These are phyloP conservation scores for Citrus medica DNA, from an alignment of 345 rosid species.

Conservation along the genomic window DNA sequence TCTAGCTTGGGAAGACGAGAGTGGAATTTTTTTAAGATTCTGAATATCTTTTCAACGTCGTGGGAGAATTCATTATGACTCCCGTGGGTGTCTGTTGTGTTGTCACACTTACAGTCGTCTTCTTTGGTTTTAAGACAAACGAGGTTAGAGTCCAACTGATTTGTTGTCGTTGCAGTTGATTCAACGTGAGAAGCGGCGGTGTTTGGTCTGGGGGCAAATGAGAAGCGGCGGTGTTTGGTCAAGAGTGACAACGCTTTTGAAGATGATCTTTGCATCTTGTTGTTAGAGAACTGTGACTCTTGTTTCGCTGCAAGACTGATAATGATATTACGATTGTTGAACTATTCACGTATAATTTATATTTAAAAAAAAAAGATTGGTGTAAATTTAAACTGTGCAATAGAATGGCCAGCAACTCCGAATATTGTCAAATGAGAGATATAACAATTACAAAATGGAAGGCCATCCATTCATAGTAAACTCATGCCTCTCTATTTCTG, in stretches of 20 bases:
- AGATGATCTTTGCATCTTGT: conserved; percentile 15
- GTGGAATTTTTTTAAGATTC: conserved; percentile 67
- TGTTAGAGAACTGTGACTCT: background rate
- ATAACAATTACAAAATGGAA: no score
- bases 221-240: conserved; percentile 1
- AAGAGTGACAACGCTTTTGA: conserved; percentile 12
- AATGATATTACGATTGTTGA: no score
- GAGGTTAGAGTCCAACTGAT: conserved; percentile 29
- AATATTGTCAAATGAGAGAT: no score
- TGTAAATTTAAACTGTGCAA: no score
- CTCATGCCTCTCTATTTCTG: no score
- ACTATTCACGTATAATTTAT: no score
- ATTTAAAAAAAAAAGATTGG: no score
- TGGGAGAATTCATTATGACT: conserved; percentile 53
- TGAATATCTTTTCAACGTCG: conserved; percentile 81
- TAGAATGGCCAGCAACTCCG: no score
- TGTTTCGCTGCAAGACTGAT: background rate
- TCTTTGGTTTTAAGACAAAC: conserved; percentile 38
- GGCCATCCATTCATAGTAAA: no score
- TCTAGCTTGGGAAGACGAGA: conserved; percentile 73
- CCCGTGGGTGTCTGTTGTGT: conserved; percentile 7
- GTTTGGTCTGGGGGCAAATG: conserved; percentile 10
- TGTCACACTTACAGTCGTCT: background rate
- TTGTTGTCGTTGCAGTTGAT: background rate
- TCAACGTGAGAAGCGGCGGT: background rate